These are phyloP conservation scores for Eucalyptus regnans DNA, from an alignment of 345 rosid genomes.

Conservation along the genomic window DNA sequence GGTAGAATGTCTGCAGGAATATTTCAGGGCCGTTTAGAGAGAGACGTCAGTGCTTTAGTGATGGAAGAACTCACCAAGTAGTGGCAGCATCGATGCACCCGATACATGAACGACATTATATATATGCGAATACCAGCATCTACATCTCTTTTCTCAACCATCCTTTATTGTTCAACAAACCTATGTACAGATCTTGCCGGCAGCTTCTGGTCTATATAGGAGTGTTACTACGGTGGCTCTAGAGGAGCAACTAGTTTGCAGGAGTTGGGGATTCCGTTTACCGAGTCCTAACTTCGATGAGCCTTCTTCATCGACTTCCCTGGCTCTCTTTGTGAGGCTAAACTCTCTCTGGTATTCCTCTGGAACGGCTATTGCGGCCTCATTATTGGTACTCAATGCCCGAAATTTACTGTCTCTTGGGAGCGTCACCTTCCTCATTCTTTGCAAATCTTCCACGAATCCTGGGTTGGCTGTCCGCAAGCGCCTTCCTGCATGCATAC, in stretches of 20 bases:
- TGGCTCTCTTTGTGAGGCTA: background rate
- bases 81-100: background rate
- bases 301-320: background rate
- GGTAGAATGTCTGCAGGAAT: background rate
- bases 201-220: background rate
- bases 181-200: background rate
- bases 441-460: constrained; percentile 97
- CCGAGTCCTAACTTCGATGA: background rate
- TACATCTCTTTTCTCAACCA: background rate
- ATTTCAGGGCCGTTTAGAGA: background rate
- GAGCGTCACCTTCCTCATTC: constrained; percentile 48
- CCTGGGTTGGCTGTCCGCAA: constrained; percentile 96
- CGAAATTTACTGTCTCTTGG: constrained; percentile 20
- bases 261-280: background rate
- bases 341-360: background rate
- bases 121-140: background rate
- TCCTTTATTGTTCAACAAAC: background rate
- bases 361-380: background rate
- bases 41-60: background rate
- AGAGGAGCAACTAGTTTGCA: background rate
- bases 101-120: background rate
- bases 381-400: background rate
- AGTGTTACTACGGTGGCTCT: background rate
- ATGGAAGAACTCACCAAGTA: background rate
- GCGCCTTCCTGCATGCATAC: constrained; percentile 99